Base-by-base conservation (phyloP, 108 stramenopile genomes). In the Epithemia pelagica region DNA sequence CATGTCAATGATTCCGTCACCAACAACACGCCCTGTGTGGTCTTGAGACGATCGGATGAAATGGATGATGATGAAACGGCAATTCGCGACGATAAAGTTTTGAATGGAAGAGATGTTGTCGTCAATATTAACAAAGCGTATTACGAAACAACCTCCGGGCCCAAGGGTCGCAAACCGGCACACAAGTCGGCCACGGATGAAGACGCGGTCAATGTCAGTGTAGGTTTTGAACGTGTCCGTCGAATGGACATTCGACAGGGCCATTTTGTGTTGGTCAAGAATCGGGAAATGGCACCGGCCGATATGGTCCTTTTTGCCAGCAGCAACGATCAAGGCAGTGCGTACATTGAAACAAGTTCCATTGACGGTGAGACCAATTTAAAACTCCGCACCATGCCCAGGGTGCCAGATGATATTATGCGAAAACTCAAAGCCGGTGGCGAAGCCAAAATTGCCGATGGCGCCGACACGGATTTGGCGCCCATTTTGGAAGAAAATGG, bases 321-420 rank as follows among this genome's bases (percentile, higher is more conserved):
- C 63, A 76, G 86, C 54, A 80, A 80, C 52, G 94, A 97, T 27
- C 78, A 80, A 1, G 96, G 91, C 19, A 78, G 75, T 64, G 82
- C 82, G 56, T 97, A 96, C 83, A 91, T 99, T 58, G 95, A 97
- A 78, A 99, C 98, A 18, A 81, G 82, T 56, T 94, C 92, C 64
- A 95, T 99, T 46, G 98, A 99, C 66, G 98, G 98, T 30, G 98
- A 99, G 76, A 99, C 98, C 22, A 97, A 99, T 60, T 77, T 99
- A 54, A 99, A 99, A 69, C 82, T 93, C 52, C 72, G 91, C 10
- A 84, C 70, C 32, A 86, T 82, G 65, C 86, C 90, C 52, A 85
- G 74, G 27, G 61, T 88, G 26, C 90, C 90, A 33, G 21, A 24
- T 58, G 67, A 76, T 29, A 53, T 80, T 5, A 32, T 74, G 24